These are phyloP conservation scores for Ceratorhiza oryzae-sativae DNA, from an alignment of 1,284 basidiomycete genomes.

Conservation along the genomic window DNA sequence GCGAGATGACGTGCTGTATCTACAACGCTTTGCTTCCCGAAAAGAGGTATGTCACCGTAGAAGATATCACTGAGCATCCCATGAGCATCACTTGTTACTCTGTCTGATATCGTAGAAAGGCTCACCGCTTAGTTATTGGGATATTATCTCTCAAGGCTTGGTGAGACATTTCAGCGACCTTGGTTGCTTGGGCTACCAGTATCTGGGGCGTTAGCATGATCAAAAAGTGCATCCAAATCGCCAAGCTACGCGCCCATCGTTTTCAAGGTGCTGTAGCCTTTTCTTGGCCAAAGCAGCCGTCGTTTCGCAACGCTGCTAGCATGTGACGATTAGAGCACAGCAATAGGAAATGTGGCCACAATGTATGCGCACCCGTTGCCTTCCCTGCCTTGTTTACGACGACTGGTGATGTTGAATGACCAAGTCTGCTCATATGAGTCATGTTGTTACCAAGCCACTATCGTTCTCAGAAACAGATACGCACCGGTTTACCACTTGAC, in stretches of 20 bases:
- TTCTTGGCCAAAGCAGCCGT: slow-evolving; percentile 31
- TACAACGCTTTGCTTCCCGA: slow-evolving; percentile 73
- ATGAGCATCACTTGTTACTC: not conserved
- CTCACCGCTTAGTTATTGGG: slow-evolving; percentile 73
- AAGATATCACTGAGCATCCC: slow-evolving; percentile 73
- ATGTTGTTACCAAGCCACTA: too few relatives aligned
- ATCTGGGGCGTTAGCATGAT: not conserved
- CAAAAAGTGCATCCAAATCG: not conserved
- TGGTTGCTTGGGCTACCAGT: slow-evolving; percentile 66
- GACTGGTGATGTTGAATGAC: slow-evolving; percentile 17
- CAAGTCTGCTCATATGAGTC: not conserved
- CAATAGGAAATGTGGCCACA: not conserved
- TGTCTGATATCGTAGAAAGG: not conserved
- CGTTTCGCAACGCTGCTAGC: not conserved
- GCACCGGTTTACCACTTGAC: slow-evolving; percentile 25
- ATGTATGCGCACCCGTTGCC: slow-evolving; percentile 33
- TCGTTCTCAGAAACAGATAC: not conserved
- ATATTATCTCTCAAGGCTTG: slow-evolving; percentile 64
- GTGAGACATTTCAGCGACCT: slow-evolving; percentile 67
- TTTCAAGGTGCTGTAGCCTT: slow-evolving; percentile 19
- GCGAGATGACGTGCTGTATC: slow-evolving; percentile 63
- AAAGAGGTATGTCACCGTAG: slow-evolving; percentile 82
- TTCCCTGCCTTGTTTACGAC: slow-evolving; percentile 4
- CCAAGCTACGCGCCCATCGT: slow-evolving; percentile 9
- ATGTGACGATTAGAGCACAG: not conserved